Evolutionary conservation across 73 alveolate species (phyloP), one percentile per base, ranked within the genome.

Genomic region (Diophrys sp.): DNA sequence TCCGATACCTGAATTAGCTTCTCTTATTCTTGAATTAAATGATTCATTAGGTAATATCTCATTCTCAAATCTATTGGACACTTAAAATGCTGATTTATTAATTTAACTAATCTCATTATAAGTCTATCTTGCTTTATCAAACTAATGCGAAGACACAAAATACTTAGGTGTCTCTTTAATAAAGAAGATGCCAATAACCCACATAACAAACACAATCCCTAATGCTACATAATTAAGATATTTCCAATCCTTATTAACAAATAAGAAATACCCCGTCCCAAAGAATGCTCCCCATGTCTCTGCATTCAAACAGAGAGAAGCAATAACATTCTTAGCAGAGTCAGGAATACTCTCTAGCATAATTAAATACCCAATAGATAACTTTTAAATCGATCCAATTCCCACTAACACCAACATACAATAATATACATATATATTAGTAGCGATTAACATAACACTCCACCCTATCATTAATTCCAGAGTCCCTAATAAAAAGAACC

Each of bases 301-400:
- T 0, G 68, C 29, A 5, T 44, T 23, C 14, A 71, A 14, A 24
- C 79, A 30, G 34, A 71, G 14, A 23, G 87, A 33, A 11, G 79
- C 88, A 34, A 73, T 34, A 0, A 27, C 24, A 24, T 78, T 31
- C 30, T 27, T 1, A 28, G 28, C 29, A 28, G 68, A 66, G 25
- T 69, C 53, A 55, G 91, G 87, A 0, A 84, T 67, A 24, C 55
- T 26, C 55, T 85, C 93, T 23, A 54, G 71, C 25, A 74, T 62
- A 23, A 71, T 77, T 1, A 85, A 76, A 54, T 71, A 85, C 24
- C 80, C 83, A 0, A 73, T 71, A 23, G 54, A 32, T 14, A 54
- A 31, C 70, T 77, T 77, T 0, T 53, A 23, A 31, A 66, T 44
- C 18, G 23, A 23, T 68, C 75, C 68, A 8, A 77, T 28, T 1